phyloP scores from a whole-genome alignment of 768 basidiomycete species.

The Hebeloma cylindrosporum region DNA sequence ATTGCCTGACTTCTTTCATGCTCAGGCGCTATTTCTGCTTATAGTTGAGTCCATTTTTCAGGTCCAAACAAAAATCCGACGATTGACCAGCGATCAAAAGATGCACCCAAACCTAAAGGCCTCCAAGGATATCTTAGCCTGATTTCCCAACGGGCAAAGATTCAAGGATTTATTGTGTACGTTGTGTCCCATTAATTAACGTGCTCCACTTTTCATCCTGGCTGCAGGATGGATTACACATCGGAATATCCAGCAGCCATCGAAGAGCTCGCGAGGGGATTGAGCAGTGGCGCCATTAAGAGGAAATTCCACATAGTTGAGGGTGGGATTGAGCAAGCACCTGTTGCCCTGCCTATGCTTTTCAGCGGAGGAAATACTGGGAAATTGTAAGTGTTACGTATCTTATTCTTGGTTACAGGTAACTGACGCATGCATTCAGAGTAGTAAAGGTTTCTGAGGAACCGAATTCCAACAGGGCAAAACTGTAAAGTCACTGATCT shows the following conservation, averaged over 20 bases:
- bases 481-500: slow-evolving; percentile 34
- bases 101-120: slow-evolving; percentile 59
- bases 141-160: slow-evolving; percentile 74
- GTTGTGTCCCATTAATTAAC: slow-evolving; percentile 19
- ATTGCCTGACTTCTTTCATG: slow-evolving; percentile 4
- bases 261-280: slow-evolving; percentile 53
- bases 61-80: neutral
- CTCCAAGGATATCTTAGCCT: slow-evolving; percentile 66
- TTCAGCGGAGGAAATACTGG: slow-evolving; percentile 79
- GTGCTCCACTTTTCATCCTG: neutral
- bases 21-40: slow-evolving; percentile 80
- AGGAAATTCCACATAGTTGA: slow-evolving; percentile 78
- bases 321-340: slow-evolving; percentile 70
- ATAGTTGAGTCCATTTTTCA: slow-evolving; percentile 50
- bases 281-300: slow-evolving; percentile 71
- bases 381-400: slow-evolving; percentile 53
- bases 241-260: slow-evolving; percentile 58
- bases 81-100: slow-evolving; percentile 31
- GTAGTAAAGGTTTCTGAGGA: slow-evolving; percentile 59
- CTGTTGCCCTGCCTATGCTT: slow-evolving; percentile 65
- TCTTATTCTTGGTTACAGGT: slow-evolving; percentile 3
- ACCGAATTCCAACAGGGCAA: slow-evolving; percentile 17
- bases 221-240: slow-evolving; percentile 71
- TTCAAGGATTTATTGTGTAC: slow-evolving; percentile 84
- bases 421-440: slow-evolving; percentile 31